Evolutionary conservation across 306 rosid genomes (phyloP).

Genomic region (Inga leiocalycina): DNA sequence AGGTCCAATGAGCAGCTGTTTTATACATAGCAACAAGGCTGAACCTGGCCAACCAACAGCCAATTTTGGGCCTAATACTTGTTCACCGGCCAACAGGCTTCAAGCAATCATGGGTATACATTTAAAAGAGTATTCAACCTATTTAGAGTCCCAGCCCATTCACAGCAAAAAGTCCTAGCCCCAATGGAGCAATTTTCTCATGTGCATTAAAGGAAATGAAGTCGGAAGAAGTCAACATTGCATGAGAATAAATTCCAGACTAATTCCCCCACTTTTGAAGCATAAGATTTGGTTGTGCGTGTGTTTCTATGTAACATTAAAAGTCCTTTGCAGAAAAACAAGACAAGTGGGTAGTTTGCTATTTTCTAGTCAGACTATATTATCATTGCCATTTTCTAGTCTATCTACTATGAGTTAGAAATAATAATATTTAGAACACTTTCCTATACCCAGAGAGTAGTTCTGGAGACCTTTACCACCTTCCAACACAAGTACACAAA

Average conservation of each 20-base stretch:
- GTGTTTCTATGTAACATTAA: background rate
- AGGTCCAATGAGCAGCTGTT: slow-evolving; percentile 11
- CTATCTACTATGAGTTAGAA: background rate
- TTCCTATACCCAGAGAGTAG: too few relatives aligned
- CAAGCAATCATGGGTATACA: background rate
- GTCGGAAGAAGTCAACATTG: background rate
- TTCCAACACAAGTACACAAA: background rate
- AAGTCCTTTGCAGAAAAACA: background rate
- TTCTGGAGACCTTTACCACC: background rate
- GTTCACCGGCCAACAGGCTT: background rate
- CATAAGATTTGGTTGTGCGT: background rate
- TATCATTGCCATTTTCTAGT: background rate
- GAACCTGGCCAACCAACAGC: background rate
- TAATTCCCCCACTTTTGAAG: background rate
- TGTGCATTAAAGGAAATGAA: background rate
- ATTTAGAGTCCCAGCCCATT: background rate
- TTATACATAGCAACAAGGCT: background rate
- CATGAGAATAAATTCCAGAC: background rate
- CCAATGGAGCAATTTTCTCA: background rate
- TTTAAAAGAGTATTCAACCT: background rate
- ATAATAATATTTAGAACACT: too few relatives aligned
- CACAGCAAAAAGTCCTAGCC: background rate
- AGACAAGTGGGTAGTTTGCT: background rate
- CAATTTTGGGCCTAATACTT: background rate
- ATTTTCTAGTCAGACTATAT: background rate